Evolutionary conservation across 148 eudicot genomes (phyloP), one percentile per base, ranked within the genome.

Genomic region (Selenicereus undatus): DNA sequence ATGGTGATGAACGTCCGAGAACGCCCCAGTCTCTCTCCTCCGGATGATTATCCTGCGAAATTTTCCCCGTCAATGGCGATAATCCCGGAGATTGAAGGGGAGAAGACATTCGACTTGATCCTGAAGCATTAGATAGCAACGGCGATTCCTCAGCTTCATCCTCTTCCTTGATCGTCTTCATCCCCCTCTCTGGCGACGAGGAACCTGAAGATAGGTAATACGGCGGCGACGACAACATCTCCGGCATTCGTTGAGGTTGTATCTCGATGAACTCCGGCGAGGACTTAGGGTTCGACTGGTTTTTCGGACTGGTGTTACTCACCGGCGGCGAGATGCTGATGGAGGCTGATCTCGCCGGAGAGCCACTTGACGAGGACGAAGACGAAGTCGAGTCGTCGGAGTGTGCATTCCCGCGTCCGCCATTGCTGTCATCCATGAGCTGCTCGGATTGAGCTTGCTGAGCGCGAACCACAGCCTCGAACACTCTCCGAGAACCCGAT

Each of bases 301-400:
- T 68, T 14, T 75, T 90, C 27, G 94, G 92, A 81, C 92, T 91
- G 11, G 71, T 66, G 13, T 75, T 82, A 78, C 89, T 94, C 1
- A 85, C 83, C 54, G 93, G 89, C 32, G 99, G 98, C 20, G 99
- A 96, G 43, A 91, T 86, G 35, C 97, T 91, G 27, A 88, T 75
- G 0, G 97, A 92, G 1, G 87, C 90, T 6, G 99, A 96, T 80
- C 91, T 79, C 11, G 76, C 88, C 14, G 98, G 98, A n/a, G 97
- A 93, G 11, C 79, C 86, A 30, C 88, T 89, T 43, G 81, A 30
- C 22, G 82, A 83, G 0, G 98, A 93, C 12, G 90, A 89, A 26
- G 94, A 91, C 30, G 83, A 84, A 17, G 87, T 81, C 21, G 88
- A 83, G 35, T 83, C 81, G 26, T 79, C 79, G 10, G 82, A 83